Percentiles rank a stretch among this genome's conserved stretches.
Evolutionary conservation across 345 rosid species (phyloP).

Genomic region (Eucalyptus marginata): DNA sequence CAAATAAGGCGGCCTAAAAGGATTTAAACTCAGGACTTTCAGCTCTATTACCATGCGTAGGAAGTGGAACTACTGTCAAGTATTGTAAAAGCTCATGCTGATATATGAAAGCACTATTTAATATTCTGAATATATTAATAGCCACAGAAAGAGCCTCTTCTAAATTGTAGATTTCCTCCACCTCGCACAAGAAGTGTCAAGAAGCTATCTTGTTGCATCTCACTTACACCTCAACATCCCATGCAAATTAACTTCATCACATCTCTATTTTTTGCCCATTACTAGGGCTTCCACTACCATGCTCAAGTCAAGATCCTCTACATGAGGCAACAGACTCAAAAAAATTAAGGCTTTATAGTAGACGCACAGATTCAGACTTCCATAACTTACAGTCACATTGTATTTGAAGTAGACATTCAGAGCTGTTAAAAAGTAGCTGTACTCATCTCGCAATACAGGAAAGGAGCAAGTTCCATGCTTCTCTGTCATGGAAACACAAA

Average conservation of each 20-base stretch:
- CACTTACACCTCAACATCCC: not conserved
- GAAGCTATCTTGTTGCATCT: not conserved
- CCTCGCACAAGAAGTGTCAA: not conserved
- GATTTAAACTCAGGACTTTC: not conserved
- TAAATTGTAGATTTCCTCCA: not conserved
- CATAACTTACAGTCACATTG: constrained; percentile 68
- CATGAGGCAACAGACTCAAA: not conserved
- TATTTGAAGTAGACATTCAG: constrained; percentile 74
- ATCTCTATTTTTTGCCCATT: no score
- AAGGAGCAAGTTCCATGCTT: constrained; percentile 91
- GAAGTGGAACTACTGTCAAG: not conserved
- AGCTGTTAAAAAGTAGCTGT: constrained; percentile 57
- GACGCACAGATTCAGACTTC: not conserved
- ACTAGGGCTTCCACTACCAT: not conserved
- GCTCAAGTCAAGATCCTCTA: not conserved
- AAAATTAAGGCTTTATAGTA: not conserved
- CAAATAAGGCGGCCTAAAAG: not conserved
- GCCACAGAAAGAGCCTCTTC: not conserved
- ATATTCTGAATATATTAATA: not conserved
- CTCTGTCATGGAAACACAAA: constrained; percentile 20
- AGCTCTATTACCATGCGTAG: not conserved
- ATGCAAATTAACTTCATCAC: not conserved
- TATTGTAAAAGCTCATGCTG: not conserved
- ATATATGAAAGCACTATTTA: not conserved
- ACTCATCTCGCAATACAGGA: constrained; percentile 70